These are phyloP conservation scores for Craspedostauros australis DNA, from an alignment of 108 stramenopile species.

Conservation along the genomic window DNA sequence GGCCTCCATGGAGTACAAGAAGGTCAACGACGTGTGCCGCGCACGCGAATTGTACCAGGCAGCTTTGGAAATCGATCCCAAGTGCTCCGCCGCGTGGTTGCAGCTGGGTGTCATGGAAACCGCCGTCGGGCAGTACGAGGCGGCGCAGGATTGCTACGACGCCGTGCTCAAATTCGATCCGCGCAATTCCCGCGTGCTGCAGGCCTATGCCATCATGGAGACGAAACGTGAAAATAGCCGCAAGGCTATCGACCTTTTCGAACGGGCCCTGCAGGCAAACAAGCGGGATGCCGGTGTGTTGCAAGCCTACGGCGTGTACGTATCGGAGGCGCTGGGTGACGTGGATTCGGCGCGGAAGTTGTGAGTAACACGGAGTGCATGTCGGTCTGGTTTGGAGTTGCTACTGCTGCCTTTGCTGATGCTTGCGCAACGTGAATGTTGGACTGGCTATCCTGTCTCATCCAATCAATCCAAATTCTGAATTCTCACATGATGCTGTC, in stretches of 20 bases:
- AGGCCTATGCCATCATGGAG: slow-evolving; percentile 90
- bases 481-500: too few relatives aligned
- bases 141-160: slow-evolving; percentile 75
- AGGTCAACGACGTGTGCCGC: slow-evolving; percentile 42
- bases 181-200: slow-evolving; percentile 79
- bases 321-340: slow-evolving; percentile 80
- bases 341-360: slow-evolving; percentile 70
- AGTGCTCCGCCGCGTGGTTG: slow-evolving; percentile 71
- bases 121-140: slow-evolving; percentile 62
- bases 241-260: slow-evolving; percentile 79
- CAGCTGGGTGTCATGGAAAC: slow-evolving; percentile 84
- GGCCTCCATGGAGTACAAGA: slow-evolving; percentile 79
- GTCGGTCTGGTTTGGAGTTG: neutral
- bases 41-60: slow-evolving; percentile 56
- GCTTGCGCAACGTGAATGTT: neutral
- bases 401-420: slow-evolving; percentile 1
- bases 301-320: slow-evolving; percentile 84
- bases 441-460: too few relatives aligned
- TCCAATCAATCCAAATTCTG: too few relatives aligned
- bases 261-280: slow-evolving; percentile 75
- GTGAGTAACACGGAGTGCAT: slow-evolving; percentile 20
- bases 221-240: slow-evolving; percentile 67
- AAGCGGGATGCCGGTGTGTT: slow-evolving; percentile 78
- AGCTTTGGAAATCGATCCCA: slow-evolving; percentile 68
- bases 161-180: slow-evolving; percentile 71